Base-by-base conservation (phyloP, 1,139 yeast genomes). In the Kodamaea sp. region DNA sequence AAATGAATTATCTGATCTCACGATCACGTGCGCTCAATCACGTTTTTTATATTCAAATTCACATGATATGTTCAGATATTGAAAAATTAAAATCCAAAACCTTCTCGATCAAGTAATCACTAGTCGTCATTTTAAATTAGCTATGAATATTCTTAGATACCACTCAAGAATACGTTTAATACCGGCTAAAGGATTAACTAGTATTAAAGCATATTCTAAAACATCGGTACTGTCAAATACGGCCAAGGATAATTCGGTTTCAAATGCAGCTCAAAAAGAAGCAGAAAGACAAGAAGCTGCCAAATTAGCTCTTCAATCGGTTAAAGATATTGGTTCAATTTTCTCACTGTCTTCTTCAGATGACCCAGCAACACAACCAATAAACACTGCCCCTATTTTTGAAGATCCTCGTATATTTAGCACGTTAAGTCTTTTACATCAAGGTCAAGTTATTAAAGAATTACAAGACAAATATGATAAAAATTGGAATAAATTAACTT, bases 391-490 rank as follows among this genome's bases (percentile, higher is more conserved):
- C 9, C 79, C 81, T 0, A 67, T 80, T 4, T 73, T 62, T 47
- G 63, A 68, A 8, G 61, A 75, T 37, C 83, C 84, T 2, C 43
- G 47, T 9, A 55, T 65, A 25, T 81, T 73, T 50, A 68, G 62
- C 5, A 40, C 58, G 2, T 58, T 81, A 33, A 71, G 74, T 28
- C 67, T 75, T 36, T 69, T 73, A 32, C 83, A 81, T 49, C 80
- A 79, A 49, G 81, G 81, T 11, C 81, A 75, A 53, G 75, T 81
- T 1, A 57, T 70, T 29, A 70, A 72, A 35, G 83, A 78, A 46
- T 62, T 78, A 32, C 81, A 76, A 45, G 72, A 65, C 29, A 68
- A 70, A 44, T 67, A 62, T 51, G 78, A 77, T 48, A 69, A 67
- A 41, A 70, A 71, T 38, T 81, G 87, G 87, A 55, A 55, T 6